Base-by-base conservation (phyloP, 1,284 basidiomycete genomes). In the Xerocomus amazonicus region DNA sequence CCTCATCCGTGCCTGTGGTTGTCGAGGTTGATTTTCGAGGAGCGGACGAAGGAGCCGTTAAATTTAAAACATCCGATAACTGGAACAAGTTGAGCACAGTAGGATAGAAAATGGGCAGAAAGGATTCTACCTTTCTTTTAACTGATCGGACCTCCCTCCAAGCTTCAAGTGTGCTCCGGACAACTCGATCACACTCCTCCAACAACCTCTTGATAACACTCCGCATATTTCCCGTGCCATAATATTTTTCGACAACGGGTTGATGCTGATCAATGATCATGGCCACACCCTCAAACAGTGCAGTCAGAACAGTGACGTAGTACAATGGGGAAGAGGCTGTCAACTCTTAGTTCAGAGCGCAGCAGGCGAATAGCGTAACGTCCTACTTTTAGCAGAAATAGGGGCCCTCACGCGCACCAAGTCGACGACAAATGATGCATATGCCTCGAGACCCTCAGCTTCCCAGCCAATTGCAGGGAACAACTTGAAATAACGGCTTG, bases 181-280 rank as follows among this genome's bases (percentile, higher is more conserved):
- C 86, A 6, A 95, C 85, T 19, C 84, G 76, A 67, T 97, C 94
- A 56, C 90, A 92, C 67, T 98, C 95, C 48, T 83, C 80, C 33
- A 97, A 71, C 6, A 99, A 73, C 35, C 84, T 78, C 13, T 78
- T 75, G 3, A 95, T 81, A 13, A 99, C 94, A 17, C 73, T 79
- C 28, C 76, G 73, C 94, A 97, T 97, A 62, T 88, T 87, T 1
- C 91, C 88, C 5, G 69, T 61, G 0, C 94, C 97, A 61, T 99
- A 99, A 68, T 99, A 97, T 69, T 96, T 96, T 67, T 98, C 95
- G 1, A 99, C 96, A 1, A 99, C 84, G 1, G 94, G 91, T 62
- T 97, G 94, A 66, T 99, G 97, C 64, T 97, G 94, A 61, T 96
- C 94, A 36, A 99, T 87, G 54, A 99, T 93, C 73, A 92, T 83